Evolutionary conservation across 2,329 filamentous ascomycete species (phyloP).

Genomic region (Botrytis fabae): DNA sequence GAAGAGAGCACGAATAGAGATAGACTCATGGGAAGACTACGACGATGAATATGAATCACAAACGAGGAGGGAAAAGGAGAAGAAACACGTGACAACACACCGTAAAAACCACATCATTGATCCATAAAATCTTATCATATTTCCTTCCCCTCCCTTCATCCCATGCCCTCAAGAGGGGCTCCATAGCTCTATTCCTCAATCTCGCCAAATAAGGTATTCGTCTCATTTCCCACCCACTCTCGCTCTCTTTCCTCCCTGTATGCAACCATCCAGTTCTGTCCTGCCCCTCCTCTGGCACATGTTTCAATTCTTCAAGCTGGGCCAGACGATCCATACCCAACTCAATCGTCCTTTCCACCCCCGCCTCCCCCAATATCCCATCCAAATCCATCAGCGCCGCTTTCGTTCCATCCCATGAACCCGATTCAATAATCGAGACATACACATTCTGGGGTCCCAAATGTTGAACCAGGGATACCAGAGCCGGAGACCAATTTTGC

Average conservation of each 20-base stretch:
- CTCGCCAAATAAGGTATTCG: conserved; percentile 68
- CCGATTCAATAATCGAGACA: conserved; percentile 67
- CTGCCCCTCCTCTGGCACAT: conserved; percentile 27
- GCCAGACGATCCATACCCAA: conserved; percentile 28
- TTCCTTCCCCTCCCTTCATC: conserved; percentile 41
- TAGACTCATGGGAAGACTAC: neutral
- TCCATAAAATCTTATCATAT: conserved; percentile 58
- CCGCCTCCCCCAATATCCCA: conserved; percentile 50
- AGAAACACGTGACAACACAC: conserved; percentile 41
- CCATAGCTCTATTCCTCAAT: conserved; percentile 63
- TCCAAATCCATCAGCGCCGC: conserved; percentile 59
- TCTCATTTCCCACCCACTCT: conserved; percentile 45
- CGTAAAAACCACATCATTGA: conserved; percentile 63
- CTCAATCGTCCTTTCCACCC: conserved; percentile 44
- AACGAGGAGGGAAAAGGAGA: neutral
- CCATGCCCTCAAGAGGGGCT: conserved; percentile 30
- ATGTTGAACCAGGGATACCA: conserved; percentile 56
- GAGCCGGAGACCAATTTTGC: conserved; percentile 61
- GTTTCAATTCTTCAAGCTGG: conserved; percentile 26
- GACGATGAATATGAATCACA: neutral
- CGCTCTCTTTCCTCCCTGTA: conserved; percentile 53
- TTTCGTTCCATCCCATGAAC: conserved; percentile 69
- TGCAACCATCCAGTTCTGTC: conserved; percentile 58
- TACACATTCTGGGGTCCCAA: conserved; percentile 66
- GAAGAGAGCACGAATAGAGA: neutral